These are phyloP conservation scores for Biancaea sappan DNA, from an alignment of 306 rosid species.

Conservation along the genomic window DNA sequence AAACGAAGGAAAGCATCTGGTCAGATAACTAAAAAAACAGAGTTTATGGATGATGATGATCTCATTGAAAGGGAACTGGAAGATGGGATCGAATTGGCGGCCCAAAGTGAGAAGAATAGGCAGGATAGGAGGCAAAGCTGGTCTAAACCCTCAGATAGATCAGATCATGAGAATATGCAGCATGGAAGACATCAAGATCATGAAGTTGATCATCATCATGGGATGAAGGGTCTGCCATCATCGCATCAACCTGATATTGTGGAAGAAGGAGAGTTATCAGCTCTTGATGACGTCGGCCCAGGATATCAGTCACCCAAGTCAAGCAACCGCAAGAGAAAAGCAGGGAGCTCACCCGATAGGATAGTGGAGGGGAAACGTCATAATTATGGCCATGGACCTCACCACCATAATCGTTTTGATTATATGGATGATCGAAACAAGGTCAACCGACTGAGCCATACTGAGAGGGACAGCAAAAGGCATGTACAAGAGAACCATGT, in stretches of 20 bases:
- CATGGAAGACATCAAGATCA: constrained; percentile 64
- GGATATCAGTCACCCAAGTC: constrained; percentile 67
- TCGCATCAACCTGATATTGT: constrained; percentile 59
- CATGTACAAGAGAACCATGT: constrained; percentile 68
- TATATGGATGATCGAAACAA: constrained; percentile 51
- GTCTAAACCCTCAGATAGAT: constrained; percentile 67
- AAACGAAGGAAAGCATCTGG: constrained; percentile 83
- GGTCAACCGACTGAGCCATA: constrained; percentile 52
- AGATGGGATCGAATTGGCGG: constrained; percentile 88
- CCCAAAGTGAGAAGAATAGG: constrained; percentile 73
- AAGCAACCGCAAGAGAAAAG: constrained; percentile 75
- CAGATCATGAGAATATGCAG: constrained; percentile 50
- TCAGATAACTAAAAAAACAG: constrained; percentile 66
- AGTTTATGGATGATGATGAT: constrained; percentile 91
- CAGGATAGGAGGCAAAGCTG: constrained; percentile 79
- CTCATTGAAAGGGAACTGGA: constrained; percentile 94
- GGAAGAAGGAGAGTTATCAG: constrained; percentile 88
- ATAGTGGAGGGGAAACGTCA: constrained; percentile 62
- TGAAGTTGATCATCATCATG: constrained; percentile 56
- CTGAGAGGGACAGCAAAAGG: constrained; percentile 72
- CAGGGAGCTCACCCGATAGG: constrained; percentile 65
- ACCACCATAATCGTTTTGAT: constrained; percentile 53
- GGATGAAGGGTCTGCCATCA: constrained; percentile 38
- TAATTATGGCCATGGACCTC: constrained; percentile 49
- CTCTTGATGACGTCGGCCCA: constrained; percentile 43